Conservation (phyloP, 1,284 basidiomycete species). For the Ceratobasidium sp. region DNA sequence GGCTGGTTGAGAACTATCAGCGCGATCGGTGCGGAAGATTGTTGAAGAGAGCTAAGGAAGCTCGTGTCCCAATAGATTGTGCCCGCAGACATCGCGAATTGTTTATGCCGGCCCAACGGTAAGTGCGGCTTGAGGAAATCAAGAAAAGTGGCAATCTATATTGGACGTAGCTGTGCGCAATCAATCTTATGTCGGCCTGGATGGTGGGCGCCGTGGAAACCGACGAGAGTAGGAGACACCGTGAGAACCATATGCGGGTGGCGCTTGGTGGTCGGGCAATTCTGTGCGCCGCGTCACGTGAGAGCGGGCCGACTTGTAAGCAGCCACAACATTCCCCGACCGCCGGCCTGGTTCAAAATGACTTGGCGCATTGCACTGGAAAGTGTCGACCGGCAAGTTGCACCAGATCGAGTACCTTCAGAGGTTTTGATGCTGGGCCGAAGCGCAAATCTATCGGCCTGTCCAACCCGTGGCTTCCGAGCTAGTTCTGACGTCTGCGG, state of each 20-base stretch:
- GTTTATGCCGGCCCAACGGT: neutral
- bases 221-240: neutral
- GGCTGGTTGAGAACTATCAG: conserved; percentile 91
- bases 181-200: too few relatives aligned
- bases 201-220: neutral
- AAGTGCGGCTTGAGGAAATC: too few relatives aligned
- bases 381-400: too few relatives aligned
- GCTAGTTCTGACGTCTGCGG: neutral
- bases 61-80: conserved; percentile 27
- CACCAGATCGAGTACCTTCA: neutral
- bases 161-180: too few relatives aligned
- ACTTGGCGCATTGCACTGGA: too few relatives aligned
- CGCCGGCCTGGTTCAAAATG: too few relatives aligned
- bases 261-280: too few relatives aligned
- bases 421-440: neutral
- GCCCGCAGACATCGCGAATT: neutral
- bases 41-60: conserved; percentile 3
- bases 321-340: neutral
- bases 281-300: too few relatives aligned
- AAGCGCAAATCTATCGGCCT: neutral
- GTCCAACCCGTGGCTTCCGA: neutral
- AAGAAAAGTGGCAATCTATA: too few relatives aligned
- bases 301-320: too few relatives aligned
- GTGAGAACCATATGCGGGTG: neutral
- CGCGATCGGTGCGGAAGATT: conserved; percentile 51